Evolutionary conservation across 2,329 filamentous ascomycete species (phyloP).

Genomic region (Xylaria sp.): DNA sequence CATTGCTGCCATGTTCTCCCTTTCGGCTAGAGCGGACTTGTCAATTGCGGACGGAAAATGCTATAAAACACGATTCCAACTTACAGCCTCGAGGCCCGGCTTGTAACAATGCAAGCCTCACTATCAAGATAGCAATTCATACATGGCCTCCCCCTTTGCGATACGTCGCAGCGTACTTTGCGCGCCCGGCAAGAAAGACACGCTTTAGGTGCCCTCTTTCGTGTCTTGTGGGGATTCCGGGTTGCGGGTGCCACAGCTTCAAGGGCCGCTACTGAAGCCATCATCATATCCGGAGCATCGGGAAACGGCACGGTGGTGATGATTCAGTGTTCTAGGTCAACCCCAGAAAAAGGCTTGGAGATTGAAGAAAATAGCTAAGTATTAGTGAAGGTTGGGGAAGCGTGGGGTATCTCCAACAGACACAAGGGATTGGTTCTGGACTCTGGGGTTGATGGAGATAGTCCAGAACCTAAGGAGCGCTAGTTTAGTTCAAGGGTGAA

Average conservation of each 20-base stretch:
- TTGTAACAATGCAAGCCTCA: conserved; percentile 57
- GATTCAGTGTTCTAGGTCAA: neutral
- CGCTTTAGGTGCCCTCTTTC: conserved; percentile 62
- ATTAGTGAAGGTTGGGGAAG: conserved; percentile 30
- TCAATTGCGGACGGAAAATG: conserved; percentile 20
- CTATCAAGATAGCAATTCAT: conserved; percentile 65
- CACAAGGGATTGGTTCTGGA: conserved; percentile 11
- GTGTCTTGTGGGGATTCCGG: conserved; percentile 52
- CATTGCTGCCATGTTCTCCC: conserved; percentile 46
- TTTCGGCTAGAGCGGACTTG: conserved; percentile 44
- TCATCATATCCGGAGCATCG: conserved; percentile 18
- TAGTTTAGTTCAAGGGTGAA: neutral
- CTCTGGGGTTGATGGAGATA: conserved; percentile 27
- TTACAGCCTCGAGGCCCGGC: conserved; percentile 55
- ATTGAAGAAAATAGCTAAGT: conserved; percentile 24
- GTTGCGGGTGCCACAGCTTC: conserved; percentile 47
- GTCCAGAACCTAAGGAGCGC: conserved; percentile 8
- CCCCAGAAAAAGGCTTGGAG: conserved; percentile 22
- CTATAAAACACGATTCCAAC: conserved; percentile 32
- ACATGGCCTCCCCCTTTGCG: conserved; percentile 60
- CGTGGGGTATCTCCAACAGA: conserved; percentile 37
- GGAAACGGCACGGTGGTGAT: conserved; percentile 8
- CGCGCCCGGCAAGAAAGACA: conserved; percentile 63
- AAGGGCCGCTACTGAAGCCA: conserved; percentile 39
- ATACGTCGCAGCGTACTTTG: conserved; percentile 64